These are phyloP conservation scores for Bassia scoparia DNA, from an alignment of 148 eudicot genomes.

Conservation along the genomic window DNA sequence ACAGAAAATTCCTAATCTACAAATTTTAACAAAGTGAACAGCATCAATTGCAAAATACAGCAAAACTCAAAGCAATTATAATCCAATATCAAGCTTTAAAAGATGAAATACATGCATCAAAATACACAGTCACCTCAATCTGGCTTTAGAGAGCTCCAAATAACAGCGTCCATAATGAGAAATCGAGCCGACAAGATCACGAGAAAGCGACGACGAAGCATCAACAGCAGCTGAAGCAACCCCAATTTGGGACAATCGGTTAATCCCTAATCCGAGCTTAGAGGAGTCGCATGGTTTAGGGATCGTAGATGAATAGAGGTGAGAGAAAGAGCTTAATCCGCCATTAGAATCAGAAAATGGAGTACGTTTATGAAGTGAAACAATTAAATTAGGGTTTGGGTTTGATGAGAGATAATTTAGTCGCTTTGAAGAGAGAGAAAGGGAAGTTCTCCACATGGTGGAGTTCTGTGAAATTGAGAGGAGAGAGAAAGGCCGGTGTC, in stretches of 20 bases:
- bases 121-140: slow-evolving; percentile 46
- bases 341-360: slow-evolving; percentile 4
- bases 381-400: slow-evolving; percentile 12
- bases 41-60: neutral
- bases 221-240: slow-evolving; percentile 27
- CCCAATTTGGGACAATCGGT: slow-evolving; percentile 19
- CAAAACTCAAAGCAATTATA: neutral
- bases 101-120: neutral
- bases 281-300: slow-evolving; percentile 27
- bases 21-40: neutral
- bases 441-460: slow-evolving; percentile 48
- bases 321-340: slow-evolving; percentile 23
- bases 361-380: slow-evolving; percentile 13
- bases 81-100: neutral
- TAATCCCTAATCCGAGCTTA: slow-evolving; percentile 30
- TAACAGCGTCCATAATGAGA: slow-evolving; percentile 72
- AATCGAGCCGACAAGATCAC: slow-evolving; percentile 41
- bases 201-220: slow-evolving; percentile 30
- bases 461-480: neutral
- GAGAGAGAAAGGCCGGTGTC: too few species aligned
- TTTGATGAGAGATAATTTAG: slow-evolving; percentile 17
- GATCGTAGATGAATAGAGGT: slow-evolving; percentile 34
- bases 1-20: neutral
- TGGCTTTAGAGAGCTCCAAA: slow-evolving; percentile 90
- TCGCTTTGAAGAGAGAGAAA: slow-evolving; percentile 43